Evolutionary conservation across 2,329 filamentous ascomycete genomes (phyloP).

Genomic region (Aspergillus fischeri): DNA sequence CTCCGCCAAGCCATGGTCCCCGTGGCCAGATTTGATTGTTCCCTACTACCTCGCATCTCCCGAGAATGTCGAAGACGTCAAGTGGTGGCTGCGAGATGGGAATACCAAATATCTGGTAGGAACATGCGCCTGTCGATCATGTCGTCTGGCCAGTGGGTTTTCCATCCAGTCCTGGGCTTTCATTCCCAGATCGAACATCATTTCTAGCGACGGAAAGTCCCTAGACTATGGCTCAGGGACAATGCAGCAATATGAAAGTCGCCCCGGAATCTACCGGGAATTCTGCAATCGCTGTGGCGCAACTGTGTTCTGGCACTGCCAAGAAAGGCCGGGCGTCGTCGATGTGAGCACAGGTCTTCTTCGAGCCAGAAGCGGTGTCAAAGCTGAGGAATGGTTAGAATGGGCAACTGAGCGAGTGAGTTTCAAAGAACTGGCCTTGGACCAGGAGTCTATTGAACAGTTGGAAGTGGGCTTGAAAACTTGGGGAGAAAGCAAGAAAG

Average conservation of each 20-base stretch:
- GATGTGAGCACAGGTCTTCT: slow-evolving; percentile 63
- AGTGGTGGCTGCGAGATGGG: slow-evolving; percentile 56
- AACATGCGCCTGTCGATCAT: slow-evolving; percentile 59
- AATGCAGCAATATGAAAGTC: slow-evolving; percentile 53
- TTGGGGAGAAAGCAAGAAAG: background rate
- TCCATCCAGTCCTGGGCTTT: slow-evolving; percentile 66
- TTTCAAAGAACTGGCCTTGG: slow-evolving; percentile 53
- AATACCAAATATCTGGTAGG: slow-evolving; percentile 55
- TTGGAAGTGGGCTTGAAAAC: slow-evolving; percentile 22
- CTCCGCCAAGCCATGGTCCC: slow-evolving; percentile 45
- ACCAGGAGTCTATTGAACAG: slow-evolving; percentile 26
- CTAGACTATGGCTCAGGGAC: slow-evolving; percentile 40
- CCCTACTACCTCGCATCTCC: slow-evolving; percentile 42
- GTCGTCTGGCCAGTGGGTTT: slow-evolving; percentile 57
- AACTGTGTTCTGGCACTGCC: slow-evolving; percentile 59
- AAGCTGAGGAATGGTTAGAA: slow-evolving; percentile 57
- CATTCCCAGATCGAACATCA: slow-evolving; percentile 57
- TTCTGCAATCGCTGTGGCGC: slow-evolving; percentile 63
- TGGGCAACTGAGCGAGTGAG: slow-evolving; percentile 60
- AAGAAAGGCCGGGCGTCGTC: slow-evolving; percentile 51
- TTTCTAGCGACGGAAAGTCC: slow-evolving; percentile 35
- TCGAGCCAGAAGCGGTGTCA: slow-evolving; percentile 47
- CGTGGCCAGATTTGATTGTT: slow-evolving; percentile 52
- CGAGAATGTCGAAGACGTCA: slow-evolving; percentile 47
- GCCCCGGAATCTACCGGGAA: slow-evolving; percentile 50